Percentiles rank a stretch among this genome's conserved stretches.
Conservation (phyloP, 495 filamentous ascomycete genomes). For the Tuber aestivum region DNA sequence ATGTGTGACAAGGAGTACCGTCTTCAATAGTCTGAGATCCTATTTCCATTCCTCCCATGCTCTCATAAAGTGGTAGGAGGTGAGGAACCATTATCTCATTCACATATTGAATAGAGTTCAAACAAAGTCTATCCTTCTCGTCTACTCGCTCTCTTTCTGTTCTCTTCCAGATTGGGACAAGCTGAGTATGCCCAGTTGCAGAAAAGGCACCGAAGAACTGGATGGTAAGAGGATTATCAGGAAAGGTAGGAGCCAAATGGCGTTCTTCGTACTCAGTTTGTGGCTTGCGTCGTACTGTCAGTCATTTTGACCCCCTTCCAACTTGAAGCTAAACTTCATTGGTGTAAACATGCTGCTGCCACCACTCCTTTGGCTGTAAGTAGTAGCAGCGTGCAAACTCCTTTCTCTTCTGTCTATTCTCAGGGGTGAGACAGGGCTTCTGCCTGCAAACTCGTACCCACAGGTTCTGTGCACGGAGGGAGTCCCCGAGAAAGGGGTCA, state of each 20-base stretch:
- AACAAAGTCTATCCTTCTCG: conserved; percentile 1
- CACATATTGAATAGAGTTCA: conserved; percentile 10
- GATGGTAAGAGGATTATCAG: not conserved
- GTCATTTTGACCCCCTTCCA: not conserved
- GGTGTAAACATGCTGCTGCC: too few relatives aligned
- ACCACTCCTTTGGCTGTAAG: too few relatives aligned
- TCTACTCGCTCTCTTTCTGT: not conserved
- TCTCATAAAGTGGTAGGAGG: conserved; percentile 6
- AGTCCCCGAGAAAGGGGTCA: too few relatives aligned
- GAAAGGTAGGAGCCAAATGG: not conserved
- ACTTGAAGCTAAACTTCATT: too few relatives aligned
- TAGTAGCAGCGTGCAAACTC: too few relatives aligned
- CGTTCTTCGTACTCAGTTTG: not conserved
- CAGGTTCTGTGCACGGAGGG: too few relatives aligned
- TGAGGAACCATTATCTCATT: conserved; percentile 1
- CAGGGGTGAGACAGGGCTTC: too few relatives aligned
- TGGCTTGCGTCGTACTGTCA: not conserved
- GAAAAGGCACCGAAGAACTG: not conserved
- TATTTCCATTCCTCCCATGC: not conserved
- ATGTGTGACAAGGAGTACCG: not conserved
- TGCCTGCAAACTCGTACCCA: too few relatives aligned
- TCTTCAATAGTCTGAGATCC: conserved; percentile 9
- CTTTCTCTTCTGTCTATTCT: too few relatives aligned
- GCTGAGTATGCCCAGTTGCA: not conserved
- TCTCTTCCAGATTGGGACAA: not conserved